A percentile compares a stretch with the other conserved stretches of the same genome.
These are phyloP conservation scores for Sugiyamaella grinbergsii DNA, from an alignment of 1,139 yeast genomes.

Conservation along the genomic window DNA sequence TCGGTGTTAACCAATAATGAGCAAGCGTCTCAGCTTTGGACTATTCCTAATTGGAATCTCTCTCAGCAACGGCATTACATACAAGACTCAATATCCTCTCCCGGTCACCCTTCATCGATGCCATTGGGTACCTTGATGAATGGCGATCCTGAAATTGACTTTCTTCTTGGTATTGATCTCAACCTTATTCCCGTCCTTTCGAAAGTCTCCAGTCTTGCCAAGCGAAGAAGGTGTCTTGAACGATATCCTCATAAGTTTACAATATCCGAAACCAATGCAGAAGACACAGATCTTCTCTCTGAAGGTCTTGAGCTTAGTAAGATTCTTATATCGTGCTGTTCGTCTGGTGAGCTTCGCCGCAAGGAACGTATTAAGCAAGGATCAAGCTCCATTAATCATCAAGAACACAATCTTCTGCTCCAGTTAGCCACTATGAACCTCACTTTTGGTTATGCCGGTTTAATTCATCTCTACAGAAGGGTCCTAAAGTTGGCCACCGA, in stretches of 20 bases:
- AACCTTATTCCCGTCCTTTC: conserved; percentile 53
- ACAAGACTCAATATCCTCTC: conserved; percentile 2
- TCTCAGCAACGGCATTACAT: conserved; percentile 18
- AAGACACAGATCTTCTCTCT: conserved; percentile 28
- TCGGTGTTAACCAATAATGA: conserved; percentile 35
- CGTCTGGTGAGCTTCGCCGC: conserved; percentile 26
- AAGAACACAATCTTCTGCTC: conserved; percentile 17
- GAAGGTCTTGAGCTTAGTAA: conserved; percentile 36
- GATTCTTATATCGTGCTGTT: conserved; percentile 32
- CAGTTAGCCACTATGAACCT: conserved; percentile 54
- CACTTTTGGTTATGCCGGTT: conserved; percentile 53
- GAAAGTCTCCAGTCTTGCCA: conserved; percentile 50
- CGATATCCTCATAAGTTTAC: conserved; percentile 22
- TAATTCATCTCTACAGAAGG: conserved; percentile 55
- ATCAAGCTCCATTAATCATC: not conserved
- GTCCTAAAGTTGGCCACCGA: conserved; percentile 50
- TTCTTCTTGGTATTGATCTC: conserved; percentile 56
- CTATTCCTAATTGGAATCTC: conserved; percentile 31
- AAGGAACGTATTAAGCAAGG: conserved; percentile 26
- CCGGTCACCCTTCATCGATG: not conserved
- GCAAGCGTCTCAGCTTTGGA: conserved; percentile 35
- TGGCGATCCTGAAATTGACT: conserved; percentile 48
- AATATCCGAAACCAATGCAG: conserved; percentile 19
- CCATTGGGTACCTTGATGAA: conserved; percentile 16
- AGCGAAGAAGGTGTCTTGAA: conserved; percentile 35